Base-by-base conservation (phyloP, 352 stramenopile species). In the Phytophthora boehmeriae region DNA sequence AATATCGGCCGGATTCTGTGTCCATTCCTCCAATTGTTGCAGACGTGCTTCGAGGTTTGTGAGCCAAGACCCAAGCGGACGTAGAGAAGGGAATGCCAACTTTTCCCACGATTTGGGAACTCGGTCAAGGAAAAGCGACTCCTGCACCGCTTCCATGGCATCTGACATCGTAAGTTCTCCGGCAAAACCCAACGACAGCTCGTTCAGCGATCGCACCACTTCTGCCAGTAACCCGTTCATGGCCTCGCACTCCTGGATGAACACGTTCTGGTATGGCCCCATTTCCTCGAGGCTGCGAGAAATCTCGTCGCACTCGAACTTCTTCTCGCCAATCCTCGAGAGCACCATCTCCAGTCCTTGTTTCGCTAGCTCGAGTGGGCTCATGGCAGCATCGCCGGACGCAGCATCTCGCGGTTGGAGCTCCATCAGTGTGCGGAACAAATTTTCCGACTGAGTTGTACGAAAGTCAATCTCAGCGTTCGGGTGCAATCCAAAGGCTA, bases 391-490 rank as follows among this genome's bases (percentile, higher is more conserved):
- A 44, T 98, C 93, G 13, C 91, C 92, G 2, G 78, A 76, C 10
- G 77, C 81, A 0, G 88, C 89, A 55, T 98, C 90, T 56, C 90
- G 88, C 27, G 96, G 96, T 69, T 99, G 96, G 22, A 99, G 69
- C 59, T 99, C 96, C 73, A 98, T 95, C 38, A 99, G 62, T 28
- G 93, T 98, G 11, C 88, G 90, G 76, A 99, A 99, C 46, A 99
- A 72, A 27, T 77, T 93, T 64, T 99, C 97, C 34, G 92, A 98
- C 66, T 99, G 96, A 34, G 95, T 97, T 6, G 96, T 99, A 9
- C 97, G 88, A 74, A 99, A 99, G 63, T 98, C 97, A 56, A 99
- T 99, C 66, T 99, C 97, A 19, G 97, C 97, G 67, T 99, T 99
- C 39, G 97, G 97, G 61, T 99, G 96, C 22, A 99, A 73, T 4